Evolutionary conservation across 2,329 filamentous ascomycete genomes (phyloP).

Genomic region (Penicillium psychrosexuale): DNA sequence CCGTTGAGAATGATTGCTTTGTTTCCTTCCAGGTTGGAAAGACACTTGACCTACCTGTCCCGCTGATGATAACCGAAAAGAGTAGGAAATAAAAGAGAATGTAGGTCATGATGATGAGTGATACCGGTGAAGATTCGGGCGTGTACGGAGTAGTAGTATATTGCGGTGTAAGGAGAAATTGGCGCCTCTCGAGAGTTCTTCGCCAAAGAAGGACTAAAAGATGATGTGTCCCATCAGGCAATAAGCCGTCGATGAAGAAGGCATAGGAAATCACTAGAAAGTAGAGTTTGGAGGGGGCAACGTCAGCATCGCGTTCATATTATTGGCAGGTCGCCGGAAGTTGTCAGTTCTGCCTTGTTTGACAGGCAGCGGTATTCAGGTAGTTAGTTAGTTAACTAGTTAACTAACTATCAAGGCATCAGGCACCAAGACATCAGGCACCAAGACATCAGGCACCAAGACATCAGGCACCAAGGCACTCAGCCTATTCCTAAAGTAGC

Average conservation of each 20-base stretch:
- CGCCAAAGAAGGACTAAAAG: not conserved
- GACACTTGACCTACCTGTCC: slow-evolving; percentile 57
- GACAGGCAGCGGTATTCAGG: not conserved
- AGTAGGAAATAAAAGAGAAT: slow-evolving; percentile 74
- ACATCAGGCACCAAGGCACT: not conserved
- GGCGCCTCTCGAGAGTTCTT: not conserved
- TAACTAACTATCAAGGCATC: too few species aligned
- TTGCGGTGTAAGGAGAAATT: not conserved
- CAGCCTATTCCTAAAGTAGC: slow-evolving; percentile 34
- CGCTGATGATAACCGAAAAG: slow-evolving; percentile 67
- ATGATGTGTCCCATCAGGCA: not conserved
- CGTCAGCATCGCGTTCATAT: slow-evolving; percentile 6
- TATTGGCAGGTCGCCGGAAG: slow-evolving; percentile 3
- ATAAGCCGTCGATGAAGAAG: not conserved
- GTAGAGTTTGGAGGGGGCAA: not conserved
- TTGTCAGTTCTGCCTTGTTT: slow-evolving; percentile 1
- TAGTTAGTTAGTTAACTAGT: too few species aligned
- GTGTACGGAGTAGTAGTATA: not conserved
- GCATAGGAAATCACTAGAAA: not conserved
- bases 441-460: slow-evolving; percentile 11
- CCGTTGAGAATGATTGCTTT: slow-evolving; percentile 1
- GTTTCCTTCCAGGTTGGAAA: not conserved
- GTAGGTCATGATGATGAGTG: slow-evolving; percentile 59
- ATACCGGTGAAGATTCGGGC: not conserved
- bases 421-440: not conserved